Evolutionary conservation across 495 filamentous ascomycete species (phyloP), one percentile per base, ranked within the genome.

Genomic region (Filosporella fistucella): DNA sequence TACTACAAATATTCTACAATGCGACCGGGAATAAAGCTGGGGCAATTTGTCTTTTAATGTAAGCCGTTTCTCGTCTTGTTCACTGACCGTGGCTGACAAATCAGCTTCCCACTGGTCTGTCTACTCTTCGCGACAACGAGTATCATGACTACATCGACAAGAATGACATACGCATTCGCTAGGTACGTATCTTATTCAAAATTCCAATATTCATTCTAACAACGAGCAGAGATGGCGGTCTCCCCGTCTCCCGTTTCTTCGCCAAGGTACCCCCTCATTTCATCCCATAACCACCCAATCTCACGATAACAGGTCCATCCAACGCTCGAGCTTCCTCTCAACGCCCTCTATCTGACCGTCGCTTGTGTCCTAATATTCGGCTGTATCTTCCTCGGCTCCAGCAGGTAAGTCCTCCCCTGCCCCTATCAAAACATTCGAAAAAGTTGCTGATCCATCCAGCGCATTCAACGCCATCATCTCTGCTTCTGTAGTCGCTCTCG

Each of bases 121-220:
- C 75, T 88, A 45, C 62, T 90, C 0, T 88, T 90, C 56, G 83
- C 84, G 6, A 74, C 77, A 2, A 85, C 73, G 2, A 79, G 74
- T 12, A 81, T 89, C 54, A 85, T 88, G 82, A 86, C 85, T 3
- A 89, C 86, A 9, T 81, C 77, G 42, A 84, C 76, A 49, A 80
- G 86, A 11, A 88, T 90, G 83, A 78, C 80, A 23, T 89, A 84
- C 49, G 85, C 86, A 1, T 91, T 91, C 53, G 80, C 79, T 22
- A 35, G 47, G 38, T 48, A 21, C 14, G 33, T 32, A 6, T 33
- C 4, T 4, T 23, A 42, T 7, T 9, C 18, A 35, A 4, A 33
- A n/a, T 14, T 14, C 7, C 20, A 13, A 8, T 11, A 2, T 14
- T 26, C n/a, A 42, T 14, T n/a, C 5, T 2, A n/a, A 14, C 2